Evolutionary conservation across 176 grass and related monocot species (phyloP), one percentile per base, ranked within the genome.

Genomic region (Zoysia japonica): DNA sequence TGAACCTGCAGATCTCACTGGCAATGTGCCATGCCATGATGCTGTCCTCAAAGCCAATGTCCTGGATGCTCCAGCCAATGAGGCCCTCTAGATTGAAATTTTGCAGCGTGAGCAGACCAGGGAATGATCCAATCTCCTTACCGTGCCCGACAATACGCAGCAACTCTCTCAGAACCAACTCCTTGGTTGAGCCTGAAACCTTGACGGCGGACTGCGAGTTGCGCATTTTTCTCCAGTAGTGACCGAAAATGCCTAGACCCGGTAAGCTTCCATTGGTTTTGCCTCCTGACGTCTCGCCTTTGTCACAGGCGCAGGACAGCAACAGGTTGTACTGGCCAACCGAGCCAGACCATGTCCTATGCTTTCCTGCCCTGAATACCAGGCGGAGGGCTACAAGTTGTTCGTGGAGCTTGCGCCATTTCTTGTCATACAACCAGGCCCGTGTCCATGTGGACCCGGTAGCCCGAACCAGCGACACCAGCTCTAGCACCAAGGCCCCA

Each of bases 21-120:
- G 87, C 87, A 28, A 89, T 47, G 72, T 89, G 77, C 87, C 87
- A 89, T 28, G 80, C 62, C 1, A 89, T 76, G 19, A 89, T 85
- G 40, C 87, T 89, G 4, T 35, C 53, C 10, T 82, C 80, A 11
- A 74, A 46, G 0, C 44, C 59, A 4, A 9, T n/a, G 15, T 49
- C 70, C 9, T 74, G 5, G 1, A 74, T 36, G 36, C 57, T 82
- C 80, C 80, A 74, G 35, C 56, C 53, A 6, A 72, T 9, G 0
- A 2, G 0, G 0, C 4, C 7, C 0, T 40, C 11, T 7, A 72
- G 11, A 0, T 70, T 35, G 47, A 14, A 35, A 7, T 41, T 0
- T 8, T 54, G 0, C 0, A 53, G 13, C 1, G 12, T 15, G 70
- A 72, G 35, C 5, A 55, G 1, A 8, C 50, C 70, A 11, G 50